phyloP scores from a whole-genome alignment of 2,329 filamentous ascomycete genomes.

The Didymella glomerata region DNA sequence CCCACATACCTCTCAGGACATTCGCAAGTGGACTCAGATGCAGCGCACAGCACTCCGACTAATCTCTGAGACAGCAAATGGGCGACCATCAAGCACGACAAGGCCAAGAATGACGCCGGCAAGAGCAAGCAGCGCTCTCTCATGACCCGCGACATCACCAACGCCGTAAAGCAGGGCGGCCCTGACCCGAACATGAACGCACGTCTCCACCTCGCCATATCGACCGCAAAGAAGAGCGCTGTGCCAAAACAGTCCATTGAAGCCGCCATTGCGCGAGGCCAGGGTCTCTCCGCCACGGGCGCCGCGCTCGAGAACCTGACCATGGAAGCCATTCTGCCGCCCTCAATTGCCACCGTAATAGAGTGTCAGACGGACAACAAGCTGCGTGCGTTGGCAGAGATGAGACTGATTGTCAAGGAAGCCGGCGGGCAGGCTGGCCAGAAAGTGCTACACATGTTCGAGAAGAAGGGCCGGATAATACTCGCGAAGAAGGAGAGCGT shows the following conservation, averaged over 20 bases:
- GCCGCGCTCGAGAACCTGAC: slow-evolving; percentile 77
- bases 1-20: slow-evolving; percentile 43
- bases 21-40: slow-evolving; percentile 33
- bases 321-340: slow-evolving; percentile 81
- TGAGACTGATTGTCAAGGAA: slow-evolving; percentile 76
- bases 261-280: slow-evolving; percentile 83
- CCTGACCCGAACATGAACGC: slow-evolving; percentile 77
- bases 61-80: slow-evolving; percentile 70
- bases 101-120: slow-evolving; percentile 82
- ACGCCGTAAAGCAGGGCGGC: slow-evolving; percentile 79
- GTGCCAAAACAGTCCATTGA: slow-evolving; percentile 88
- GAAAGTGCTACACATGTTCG: slow-evolving; percentile 84
- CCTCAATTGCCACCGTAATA: slow-evolving; percentile 77
- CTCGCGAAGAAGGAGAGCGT: slow-evolving; percentile 68
- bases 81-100: slow-evolving; percentile 96
- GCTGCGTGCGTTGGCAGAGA: slow-evolving; percentile 74
- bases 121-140: slow-evolving; percentile 75
- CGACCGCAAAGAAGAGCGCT: slow-evolving; percentile 82
- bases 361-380: slow-evolving; percentile 88
- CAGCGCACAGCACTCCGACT: neutral
- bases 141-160: slow-evolving; percentile 76
- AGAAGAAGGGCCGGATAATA: slow-evolving; percentile 77
- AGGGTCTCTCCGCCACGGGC: slow-evolving; percentile 80
- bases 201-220: slow-evolving; percentile 75
- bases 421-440: slow-evolving; percentile 70